A percentile compares a stretch with the other conserved stretches of the same genome.
Conservation (phyloP, 2,329 filamentous ascomycete species). For the Alternaria triticimaculans region DNA sequence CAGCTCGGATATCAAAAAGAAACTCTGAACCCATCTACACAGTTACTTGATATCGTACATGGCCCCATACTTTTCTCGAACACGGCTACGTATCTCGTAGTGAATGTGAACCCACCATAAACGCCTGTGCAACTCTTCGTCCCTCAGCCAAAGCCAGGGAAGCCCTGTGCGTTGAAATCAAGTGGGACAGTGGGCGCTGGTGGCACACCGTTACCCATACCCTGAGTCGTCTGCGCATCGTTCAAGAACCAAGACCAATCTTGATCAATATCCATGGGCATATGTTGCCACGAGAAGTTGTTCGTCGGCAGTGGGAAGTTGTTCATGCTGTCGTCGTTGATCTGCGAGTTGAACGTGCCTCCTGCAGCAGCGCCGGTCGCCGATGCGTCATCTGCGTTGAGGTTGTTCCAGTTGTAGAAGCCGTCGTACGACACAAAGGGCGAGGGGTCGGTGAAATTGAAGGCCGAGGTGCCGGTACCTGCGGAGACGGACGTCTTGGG, state of each 20-base stretch:
- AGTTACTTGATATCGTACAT: slow-evolving; percentile 4
- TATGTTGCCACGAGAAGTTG: slow-evolving; percentile 49
- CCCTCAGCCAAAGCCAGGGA: slow-evolving; percentile 34
- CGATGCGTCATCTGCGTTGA: slow-evolving; percentile 23
- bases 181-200: slow-evolving; percentile 1
- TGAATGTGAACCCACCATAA: neutral
- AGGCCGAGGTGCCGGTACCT: slow-evolving; percentile 12
- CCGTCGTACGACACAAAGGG: slow-evolving; percentile 50
- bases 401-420: slow-evolving; percentile 47
- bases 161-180: slow-evolving; percentile 32
- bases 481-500: slow-evolving; percentile 22
- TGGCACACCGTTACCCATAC: neutral
- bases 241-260: slow-evolving; percentile 52
- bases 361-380: neutral
- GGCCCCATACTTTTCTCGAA: neutral
- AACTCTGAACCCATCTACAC: neutral
- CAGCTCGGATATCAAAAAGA: slow-evolving; percentile 9
- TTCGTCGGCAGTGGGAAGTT: slow-evolving; percentile 44
- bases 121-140: neutral
- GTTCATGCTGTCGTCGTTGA: slow-evolving; percentile 42
- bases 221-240: slow-evolving; percentile 28
- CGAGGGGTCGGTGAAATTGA: slow-evolving; percentile 24
- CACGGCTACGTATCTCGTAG: neutral
- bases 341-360: slow-evolving; percentile 20
- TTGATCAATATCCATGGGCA: slow-evolving; percentile 51